These are phyloP conservation scores for Aspergillus clavatus DNA, from an alignment of 2,329 filamentous ascomycete species.

Conservation along the genomic window DNA sequence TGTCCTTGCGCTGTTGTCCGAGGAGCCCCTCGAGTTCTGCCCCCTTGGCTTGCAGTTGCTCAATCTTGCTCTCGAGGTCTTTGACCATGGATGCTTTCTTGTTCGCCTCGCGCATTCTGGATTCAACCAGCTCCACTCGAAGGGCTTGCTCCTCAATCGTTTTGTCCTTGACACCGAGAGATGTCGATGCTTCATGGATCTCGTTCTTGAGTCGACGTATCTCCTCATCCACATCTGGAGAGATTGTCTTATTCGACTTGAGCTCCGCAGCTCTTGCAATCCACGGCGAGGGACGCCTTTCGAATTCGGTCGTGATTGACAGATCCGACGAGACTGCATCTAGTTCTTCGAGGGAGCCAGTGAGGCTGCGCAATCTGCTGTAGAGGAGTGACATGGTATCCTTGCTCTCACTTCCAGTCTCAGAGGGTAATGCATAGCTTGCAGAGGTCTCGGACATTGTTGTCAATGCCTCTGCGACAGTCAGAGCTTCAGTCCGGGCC, in stretches of 20 bases:
- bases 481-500: constrained; percentile 63
- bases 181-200: constrained; percentile 69
- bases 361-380: constrained; percentile 61
- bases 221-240: constrained; percentile 80
- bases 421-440: constrained; percentile 23
- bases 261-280: constrained; percentile 74
- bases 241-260: constrained; percentile 72
- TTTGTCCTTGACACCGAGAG: constrained; percentile 69
- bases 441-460: constrained; percentile 46
- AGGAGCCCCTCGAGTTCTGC: constrained; percentile 29
- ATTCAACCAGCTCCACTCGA: constrained; percentile 88
- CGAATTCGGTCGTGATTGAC: constrained; percentile 72
- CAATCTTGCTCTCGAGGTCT: constrained; percentile 40
- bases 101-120: constrained; percentile 76
- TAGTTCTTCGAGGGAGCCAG: constrained; percentile 63
- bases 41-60: constrained; percentile 34
- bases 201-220: constrained; percentile 74
- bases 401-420: constrained; percentile 23
- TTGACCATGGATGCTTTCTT: constrained; percentile 60
- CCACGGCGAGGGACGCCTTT: constrained; percentile 74
- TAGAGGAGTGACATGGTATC: constrained; percentile 67
- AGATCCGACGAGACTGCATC: constrained; percentile 65
- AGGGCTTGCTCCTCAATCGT: constrained; percentile 80
- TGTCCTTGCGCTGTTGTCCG: constrained; percentile 34
- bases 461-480: constrained; percentile 60